phyloP scores from a whole-genome alignment of 495 filamentous ascomycete genomes.

The Echria macrotheca region DNA sequence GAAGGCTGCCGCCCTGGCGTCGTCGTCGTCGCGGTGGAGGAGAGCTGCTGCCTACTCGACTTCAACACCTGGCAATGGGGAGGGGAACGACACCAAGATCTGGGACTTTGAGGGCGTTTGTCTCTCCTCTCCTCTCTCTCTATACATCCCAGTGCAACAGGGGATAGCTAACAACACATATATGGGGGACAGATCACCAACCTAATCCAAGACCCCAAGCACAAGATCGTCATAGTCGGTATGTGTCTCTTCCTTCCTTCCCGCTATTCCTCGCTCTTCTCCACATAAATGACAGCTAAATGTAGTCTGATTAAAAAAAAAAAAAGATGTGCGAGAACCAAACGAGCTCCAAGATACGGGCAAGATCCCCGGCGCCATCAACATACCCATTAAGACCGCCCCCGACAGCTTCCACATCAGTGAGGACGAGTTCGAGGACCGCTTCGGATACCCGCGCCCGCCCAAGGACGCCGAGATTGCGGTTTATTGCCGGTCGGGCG shows the following conservation, averaged over 20 bases:
- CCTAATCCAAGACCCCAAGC: slow-evolving; percentile 9
- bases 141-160: too few relatives aligned
- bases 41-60: too few relatives aligned
- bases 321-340: slow-evolving; percentile 89
- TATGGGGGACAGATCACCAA: slow-evolving; percentile 22
- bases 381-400: slow-evolving; percentile 69
- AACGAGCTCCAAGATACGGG: slow-evolving; percentile 63
- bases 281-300: too few relatives aligned
- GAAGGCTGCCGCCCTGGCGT: too few relatives aligned
- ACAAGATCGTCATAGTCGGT: slow-evolving; percentile 19
- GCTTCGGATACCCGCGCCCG: slow-evolving; percentile 64
- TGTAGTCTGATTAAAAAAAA: too few relatives aligned
- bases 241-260: too few relatives aligned
- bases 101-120: slow-evolving; percentile 44
- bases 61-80: too few relatives aligned
- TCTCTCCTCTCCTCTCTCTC: background rate
- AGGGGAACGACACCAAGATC: slow-evolving; percentile 39
- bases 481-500: slow-evolving; percentile 91
- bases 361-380: slow-evolving; percentile 70
- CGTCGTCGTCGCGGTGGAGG: too few relatives aligned
- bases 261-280: too few relatives aligned
- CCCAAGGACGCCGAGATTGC: slow-evolving; percentile 53
- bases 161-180: too few relatives aligned
- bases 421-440: slow-evolving; percentile 69
- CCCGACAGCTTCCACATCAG: slow-evolving; percentile 73